Percentiles rank a stretch among this genome's conserved stretches.
phyloP scores from a whole-genome alignment of 495 filamentous ascomycete species.

The Bacidia rubella region DNA sequence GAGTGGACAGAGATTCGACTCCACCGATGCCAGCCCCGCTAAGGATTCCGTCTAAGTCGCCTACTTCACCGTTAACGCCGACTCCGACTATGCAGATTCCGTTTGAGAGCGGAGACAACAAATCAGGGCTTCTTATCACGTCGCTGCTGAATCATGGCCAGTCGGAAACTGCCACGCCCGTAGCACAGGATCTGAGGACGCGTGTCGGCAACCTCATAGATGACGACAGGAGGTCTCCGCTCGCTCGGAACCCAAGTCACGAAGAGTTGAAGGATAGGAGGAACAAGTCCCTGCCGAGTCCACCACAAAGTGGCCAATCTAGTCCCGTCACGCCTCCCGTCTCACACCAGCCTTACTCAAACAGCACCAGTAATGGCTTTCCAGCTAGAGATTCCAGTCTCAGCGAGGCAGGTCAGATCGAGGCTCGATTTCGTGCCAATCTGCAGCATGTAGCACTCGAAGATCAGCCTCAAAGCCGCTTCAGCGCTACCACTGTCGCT shows the following conservation, averaged over 20 bases:
- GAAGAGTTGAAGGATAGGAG: constrained; percentile 11
- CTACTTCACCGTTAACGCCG: not conserved
- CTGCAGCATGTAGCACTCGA: constrained; percentile 21
- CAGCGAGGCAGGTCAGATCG: constrained; percentile 3
- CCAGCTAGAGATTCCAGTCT: not conserved
- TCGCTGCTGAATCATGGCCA: not conserved
- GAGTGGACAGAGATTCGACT: constrained; percentile 1
- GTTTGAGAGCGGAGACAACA: not conserved
- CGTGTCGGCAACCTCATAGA: not conserved
- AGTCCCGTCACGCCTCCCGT: not conserved
- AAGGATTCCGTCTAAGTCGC: not conserved
- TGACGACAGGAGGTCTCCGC: constrained; percentile 14
- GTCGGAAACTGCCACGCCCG: not conserved
- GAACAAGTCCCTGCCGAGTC: constrained; percentile 6
- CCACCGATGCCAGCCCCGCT: constrained; percentile 1
- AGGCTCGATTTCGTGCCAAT: constrained; percentile 10
- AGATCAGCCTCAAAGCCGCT: constrained; percentile 49
- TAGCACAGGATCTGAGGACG: not conserved
- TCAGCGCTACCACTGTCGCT: constrained; percentile 62
- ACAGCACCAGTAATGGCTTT: not conserved
- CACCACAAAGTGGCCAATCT: constrained; percentile 2
- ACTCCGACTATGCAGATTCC: not conserved
- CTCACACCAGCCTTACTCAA: not conserved
- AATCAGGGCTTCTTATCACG: not conserved
- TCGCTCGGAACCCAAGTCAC: constrained; percentile 18